Evolutionary conservation across 371 early-diverging fungal genomes (phyloP).

Genomic region (Mucor saturninus): DNA sequence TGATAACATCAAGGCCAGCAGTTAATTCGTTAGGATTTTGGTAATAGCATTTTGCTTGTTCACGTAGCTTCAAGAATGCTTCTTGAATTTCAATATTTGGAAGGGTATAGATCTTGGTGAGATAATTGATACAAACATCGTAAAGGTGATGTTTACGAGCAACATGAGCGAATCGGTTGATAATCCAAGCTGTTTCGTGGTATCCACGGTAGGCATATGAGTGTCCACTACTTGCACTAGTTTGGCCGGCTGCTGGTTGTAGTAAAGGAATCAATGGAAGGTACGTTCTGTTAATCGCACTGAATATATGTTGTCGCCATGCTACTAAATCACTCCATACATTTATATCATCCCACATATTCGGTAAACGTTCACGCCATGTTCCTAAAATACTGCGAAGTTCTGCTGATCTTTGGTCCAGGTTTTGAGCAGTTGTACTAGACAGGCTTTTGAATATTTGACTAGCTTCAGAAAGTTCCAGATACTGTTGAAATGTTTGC

Average conservation of each 20-base stretch:
- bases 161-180: conserved; percentile 99
- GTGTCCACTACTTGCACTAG: conserved; percentile 65
- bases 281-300: conserved; percentile 94
- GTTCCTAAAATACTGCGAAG: conserved; percentile 89
- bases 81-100: conserved; percentile 99
- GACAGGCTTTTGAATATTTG: conserved; percentile 85
- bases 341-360: conserved; percentile 95
- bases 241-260: conserved; percentile 53
- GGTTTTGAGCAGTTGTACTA: conserved; percentile 76
- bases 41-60: conserved; percentile 98
- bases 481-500: conserved; percentile 93
- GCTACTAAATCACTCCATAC: conserved; percentile 98
- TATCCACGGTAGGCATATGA: conserved; percentile 97
- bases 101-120: conserved; percentile 97
- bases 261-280: conserved; percentile 83
- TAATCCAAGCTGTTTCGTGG: conserved; percentile 99
- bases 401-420: conserved; percentile 86
- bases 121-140: conserved; percentile 91
- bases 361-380: conserved; percentile 98
- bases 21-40: conserved; percentile 83
- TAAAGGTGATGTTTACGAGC: conserved; percentile 94
- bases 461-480: conserved; percentile 93
- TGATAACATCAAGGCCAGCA: conserved; percentile 96
- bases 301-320: conserved; percentile 98
- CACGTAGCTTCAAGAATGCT: conserved; percentile 96